Conservation (phyloP, 2,329 filamentous ascomycete species). For the Trichothecium roseum region DNA sequence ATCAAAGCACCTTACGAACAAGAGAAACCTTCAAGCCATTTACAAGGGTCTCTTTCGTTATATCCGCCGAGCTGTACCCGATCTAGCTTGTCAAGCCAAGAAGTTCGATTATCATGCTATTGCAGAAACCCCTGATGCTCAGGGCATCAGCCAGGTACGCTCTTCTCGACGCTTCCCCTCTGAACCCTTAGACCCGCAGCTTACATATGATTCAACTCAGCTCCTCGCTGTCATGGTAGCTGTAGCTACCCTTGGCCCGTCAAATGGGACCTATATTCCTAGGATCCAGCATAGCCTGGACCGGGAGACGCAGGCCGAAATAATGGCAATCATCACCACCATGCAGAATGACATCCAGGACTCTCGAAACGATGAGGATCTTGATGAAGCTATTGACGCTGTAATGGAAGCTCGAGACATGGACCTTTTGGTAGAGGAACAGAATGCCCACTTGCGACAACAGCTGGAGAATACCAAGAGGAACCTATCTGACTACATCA, state of each 20-base stretch:
- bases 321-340: slow-evolving; percentile 32
- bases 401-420: slow-evolving; percentile 37
- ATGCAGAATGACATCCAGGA: slow-evolving; percentile 27
- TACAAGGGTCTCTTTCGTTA: slow-evolving; percentile 45
- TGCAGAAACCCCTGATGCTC: slow-evolving; percentile 43
- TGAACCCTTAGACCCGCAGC: background rate
- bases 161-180: background rate
- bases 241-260: slow-evolving; percentile 49
- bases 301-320: slow-evolving; percentile 29
- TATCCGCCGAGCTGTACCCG: slow-evolving; percentile 40
- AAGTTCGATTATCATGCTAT: slow-evolving; percentile 47
- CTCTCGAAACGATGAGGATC: slow-evolving; percentile 24
- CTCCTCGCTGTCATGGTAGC: slow-evolving; percentile 52
- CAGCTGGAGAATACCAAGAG: slow-evolving; percentile 45
- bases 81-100: slow-evolving; percentile 40
- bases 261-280: slow-evolving; percentile 42
- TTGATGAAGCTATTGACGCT: slow-evolving; percentile 27
- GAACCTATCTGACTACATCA: slow-evolving; percentile 46
- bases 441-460: slow-evolving; percentile 37
- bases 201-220: slow-evolving; percentile 23
- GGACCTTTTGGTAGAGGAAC: slow-evolving; percentile 46
- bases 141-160: slow-evolving; percentile 42
- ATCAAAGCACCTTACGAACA: slow-evolving; percentile 34
- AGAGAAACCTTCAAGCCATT: slow-evolving; percentile 42
- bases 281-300: slow-evolving; percentile 31